These are phyloP conservation scores for Triglochin maritima DNA, from an alignment of 106 monocot species.

Conservation along the genomic window DNA sequence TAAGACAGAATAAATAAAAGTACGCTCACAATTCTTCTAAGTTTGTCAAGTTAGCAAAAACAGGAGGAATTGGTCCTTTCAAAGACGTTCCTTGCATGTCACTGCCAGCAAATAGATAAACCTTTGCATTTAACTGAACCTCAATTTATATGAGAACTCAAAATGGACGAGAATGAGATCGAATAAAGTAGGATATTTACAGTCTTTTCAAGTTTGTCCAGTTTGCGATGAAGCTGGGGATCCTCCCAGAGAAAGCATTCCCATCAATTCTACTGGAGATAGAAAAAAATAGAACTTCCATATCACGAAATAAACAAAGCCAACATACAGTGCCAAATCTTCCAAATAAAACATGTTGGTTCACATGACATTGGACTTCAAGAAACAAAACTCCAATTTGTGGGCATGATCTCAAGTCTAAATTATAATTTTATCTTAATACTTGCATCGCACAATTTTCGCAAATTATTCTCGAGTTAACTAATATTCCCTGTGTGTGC, in stretches of 20 bases:
- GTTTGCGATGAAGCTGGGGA: slow-evolving; percentile 48
- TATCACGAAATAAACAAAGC: too few relatives aligned
- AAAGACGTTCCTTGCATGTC: slow-evolving; percentile 26
- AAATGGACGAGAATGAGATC: neutral
- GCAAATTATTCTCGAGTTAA: too few relatives aligned
- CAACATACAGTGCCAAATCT: too few relatives aligned
- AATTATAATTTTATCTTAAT: too few relatives aligned
- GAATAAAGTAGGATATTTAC: slow-evolving; percentile 15
- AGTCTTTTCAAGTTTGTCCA: slow-evolving; percentile 34
- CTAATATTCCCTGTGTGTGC: too few relatives aligned
- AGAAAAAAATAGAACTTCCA: neutral
- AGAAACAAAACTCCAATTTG: too few relatives aligned
- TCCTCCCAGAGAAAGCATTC: slow-evolving; percentile 40
- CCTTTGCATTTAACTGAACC: neutral
- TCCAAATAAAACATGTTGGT: too few relatives aligned
- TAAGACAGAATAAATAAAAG: neutral
- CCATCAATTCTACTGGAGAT: slow-evolving; percentile 55
- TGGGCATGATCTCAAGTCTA: too few relatives aligned
- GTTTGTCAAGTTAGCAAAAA: neutral
- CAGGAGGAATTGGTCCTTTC: slow-evolving; percentile 15
- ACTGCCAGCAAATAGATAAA: slow-evolving; percentile 1
- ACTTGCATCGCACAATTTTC: too few relatives aligned
- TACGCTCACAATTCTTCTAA: slow-evolving; percentile 8
- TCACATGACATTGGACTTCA: too few relatives aligned
- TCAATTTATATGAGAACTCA: neutral